Evolutionary conservation across 2,329 filamentous ascomycete genomes (phyloP), one percentile per base, ranked within the genome.

Genomic region (Lachnellula occidentalis): DNA sequence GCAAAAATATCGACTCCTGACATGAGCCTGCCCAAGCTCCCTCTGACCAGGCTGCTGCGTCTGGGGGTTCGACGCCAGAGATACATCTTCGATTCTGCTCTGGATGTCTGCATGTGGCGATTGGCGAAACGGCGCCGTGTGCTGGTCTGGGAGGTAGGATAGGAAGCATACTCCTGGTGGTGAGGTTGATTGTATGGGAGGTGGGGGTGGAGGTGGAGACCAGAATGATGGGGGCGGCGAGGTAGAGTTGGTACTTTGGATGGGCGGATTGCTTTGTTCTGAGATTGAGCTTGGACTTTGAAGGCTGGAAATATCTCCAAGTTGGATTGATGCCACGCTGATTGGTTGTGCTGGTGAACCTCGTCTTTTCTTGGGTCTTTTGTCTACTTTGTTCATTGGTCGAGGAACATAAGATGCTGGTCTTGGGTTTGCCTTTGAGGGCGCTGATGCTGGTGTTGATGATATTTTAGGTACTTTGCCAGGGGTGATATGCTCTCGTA

Each of bases 1-100:
- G 50, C 24, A 19, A 45, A 42, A 31, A 60, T 61, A 60, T 22
- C 59, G 53, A 19, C 50, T 48, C 12, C 56, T 42, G 3, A 53
- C 41, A 22, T 49, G 36, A 17, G 50, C 34, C n/a, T 54, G 31
- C 12, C 39, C 48, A 19, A 4, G 22, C 15, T 36, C 22, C 19
- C 11, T n/a, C 3, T 14, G 27, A n/a, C 52, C 22, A 34, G 8
- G 19, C 22, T 34, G 15, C 39, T 50, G 46, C 2, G 17, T 6
- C 34, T 45, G 17, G 2, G 21, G 24, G 36, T 34, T n/a, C 21
- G 37, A 49, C 4, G 34, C 24, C 7, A 50, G 50, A 11, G 48
- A 27, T 14, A 60, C 34, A 49, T 60, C 56, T 42, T 63, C 59
- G 21, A 61, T 43, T 21, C 48, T 34, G 24, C 54, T 55, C 22